Percentiles rank a stretch among this genome's conserved stretches.
Evolutionary conservation across 305 asterid species (phyloP).

Genomic region (Petunia hybrid): DNA sequence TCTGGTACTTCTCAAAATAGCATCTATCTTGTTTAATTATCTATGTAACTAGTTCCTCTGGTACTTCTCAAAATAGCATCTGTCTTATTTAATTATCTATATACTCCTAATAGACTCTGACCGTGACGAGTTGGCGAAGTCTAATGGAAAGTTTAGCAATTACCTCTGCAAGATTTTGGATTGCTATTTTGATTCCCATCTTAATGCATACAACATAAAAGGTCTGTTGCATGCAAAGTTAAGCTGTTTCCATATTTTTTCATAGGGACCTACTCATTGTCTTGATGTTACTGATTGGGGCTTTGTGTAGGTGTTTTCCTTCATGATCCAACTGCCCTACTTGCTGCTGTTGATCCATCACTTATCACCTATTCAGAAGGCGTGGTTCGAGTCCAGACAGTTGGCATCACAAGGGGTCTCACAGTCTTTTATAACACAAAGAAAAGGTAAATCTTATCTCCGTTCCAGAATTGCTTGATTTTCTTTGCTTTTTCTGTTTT

Average conservation of each 20-base stretch:
- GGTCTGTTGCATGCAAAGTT: constrained; percentile 48
- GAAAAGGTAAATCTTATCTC: constrained; percentile 59
- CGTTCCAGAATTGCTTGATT: background rate
- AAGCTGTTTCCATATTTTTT: background rate
- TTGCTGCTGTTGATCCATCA: constrained; percentile 88
- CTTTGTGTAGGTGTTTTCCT: constrained; percentile 75
- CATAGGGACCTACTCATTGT: background rate
- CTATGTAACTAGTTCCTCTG: background rate
- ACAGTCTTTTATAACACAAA: constrained; percentile 82
- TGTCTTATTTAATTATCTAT: background rate
- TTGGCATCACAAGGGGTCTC: constrained; percentile 82
- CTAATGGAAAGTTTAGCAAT: constrained; percentile 69
- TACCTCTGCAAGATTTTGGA: constrained; percentile 81
- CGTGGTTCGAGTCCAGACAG: constrained; percentile 82
- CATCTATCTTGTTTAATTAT: background rate
- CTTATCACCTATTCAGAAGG: constrained; percentile 83
- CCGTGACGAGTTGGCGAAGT: constrained; percentile 67
- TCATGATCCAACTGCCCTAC: constrained; percentile 85
- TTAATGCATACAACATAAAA: constrained; percentile 73
- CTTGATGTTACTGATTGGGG: constrained; percentile 7
- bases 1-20: background rate
- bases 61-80: background rate
- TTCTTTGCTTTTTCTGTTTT: background rate
- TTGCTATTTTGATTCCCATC: constrained; percentile 79
- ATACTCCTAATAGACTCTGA: constrained; percentile 57